Percentiles rank a stretch among this genome's conserved stretches.
Conservation (phyloP, 176 grass and related monocot genomes). For the Ampelocalamus luodianensis region DNA sequence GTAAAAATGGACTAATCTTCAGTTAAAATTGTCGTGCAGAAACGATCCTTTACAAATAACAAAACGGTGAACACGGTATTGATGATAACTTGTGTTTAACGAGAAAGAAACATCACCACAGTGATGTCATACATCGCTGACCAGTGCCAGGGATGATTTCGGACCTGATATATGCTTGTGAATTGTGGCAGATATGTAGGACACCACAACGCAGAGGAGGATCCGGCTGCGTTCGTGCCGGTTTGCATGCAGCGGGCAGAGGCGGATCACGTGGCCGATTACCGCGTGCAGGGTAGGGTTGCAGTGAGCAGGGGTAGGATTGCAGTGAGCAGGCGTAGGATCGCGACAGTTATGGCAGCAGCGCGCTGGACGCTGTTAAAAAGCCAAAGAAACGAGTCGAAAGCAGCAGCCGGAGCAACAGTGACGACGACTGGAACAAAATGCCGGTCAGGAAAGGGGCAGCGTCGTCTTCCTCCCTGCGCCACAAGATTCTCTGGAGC, state of each 20-base stretch:
- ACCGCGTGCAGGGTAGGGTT: not conserved
- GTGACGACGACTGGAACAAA: not conserved
- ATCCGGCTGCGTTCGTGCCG: not conserved
- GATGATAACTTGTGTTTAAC: not conserved
- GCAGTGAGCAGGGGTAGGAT: not conserved
- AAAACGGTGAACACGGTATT: not conserved
- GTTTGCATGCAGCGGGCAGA: not conserved
- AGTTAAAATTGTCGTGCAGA: not conserved
- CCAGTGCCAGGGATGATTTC: not conserved
- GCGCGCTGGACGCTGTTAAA: slow-evolving; percentile 1
- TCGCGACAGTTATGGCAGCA: not conserved
- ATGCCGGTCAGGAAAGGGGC: not conserved
- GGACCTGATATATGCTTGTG: not conserved
- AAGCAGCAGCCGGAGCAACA: not conserved
- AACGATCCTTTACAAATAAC: not conserved
- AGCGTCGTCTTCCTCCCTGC: slow-evolving; percentile 26
- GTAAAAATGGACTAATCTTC: too few relatives aligned
- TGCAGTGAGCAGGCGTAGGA: not conserved
- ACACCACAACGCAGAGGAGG: not conserved
- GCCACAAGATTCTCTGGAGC: not conserved
- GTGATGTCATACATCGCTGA: not conserved
- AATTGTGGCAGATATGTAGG: too few relatives aligned
- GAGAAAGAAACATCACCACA: not conserved
- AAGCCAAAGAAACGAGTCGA: not conserved
- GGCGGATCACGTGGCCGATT: not conserved